Evolutionary conservation across 1,139 yeast genomes (phyloP).

Genomic region (Suhomyces yuchorum): DNA sequence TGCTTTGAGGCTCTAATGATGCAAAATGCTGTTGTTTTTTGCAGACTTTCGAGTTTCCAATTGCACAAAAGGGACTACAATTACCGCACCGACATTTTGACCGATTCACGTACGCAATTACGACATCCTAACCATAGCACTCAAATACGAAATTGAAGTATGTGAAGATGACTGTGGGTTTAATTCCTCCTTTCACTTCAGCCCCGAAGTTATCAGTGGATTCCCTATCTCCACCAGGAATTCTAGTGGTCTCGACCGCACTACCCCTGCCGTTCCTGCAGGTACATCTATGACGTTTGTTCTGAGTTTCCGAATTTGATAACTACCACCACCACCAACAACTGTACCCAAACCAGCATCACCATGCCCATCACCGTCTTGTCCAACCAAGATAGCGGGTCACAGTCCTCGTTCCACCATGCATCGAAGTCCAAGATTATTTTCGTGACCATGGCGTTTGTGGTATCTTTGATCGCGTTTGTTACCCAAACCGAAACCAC

Average conservation of each 20-base stretch:
- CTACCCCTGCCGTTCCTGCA: neutral
- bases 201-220: no score
- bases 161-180: no score
- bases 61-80: no score
- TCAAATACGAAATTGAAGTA: no score
- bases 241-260: neutral
- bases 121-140: no score
- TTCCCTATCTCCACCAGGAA: neutral
- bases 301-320: neutral
- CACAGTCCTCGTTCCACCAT: constrained; percentile 16
- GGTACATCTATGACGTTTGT: neutral
- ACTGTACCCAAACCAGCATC: neutral
- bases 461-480: constrained; percentile 63
- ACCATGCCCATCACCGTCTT: constrained; percentile 18
- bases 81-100: no score
- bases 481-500: constrained; percentile 83
- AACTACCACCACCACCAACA: neutral
- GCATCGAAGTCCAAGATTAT: constrained; percentile 40
- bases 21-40: no score
- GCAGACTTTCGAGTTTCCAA: no score
- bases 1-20: no score
- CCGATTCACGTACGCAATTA: no score
- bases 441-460: constrained; percentile 59
- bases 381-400: constrained; percentile 13
- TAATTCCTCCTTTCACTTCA: no score